phyloP scores from a whole-genome alignment of 1,139 yeast genomes.

The Yarrowia galli region DNA sequence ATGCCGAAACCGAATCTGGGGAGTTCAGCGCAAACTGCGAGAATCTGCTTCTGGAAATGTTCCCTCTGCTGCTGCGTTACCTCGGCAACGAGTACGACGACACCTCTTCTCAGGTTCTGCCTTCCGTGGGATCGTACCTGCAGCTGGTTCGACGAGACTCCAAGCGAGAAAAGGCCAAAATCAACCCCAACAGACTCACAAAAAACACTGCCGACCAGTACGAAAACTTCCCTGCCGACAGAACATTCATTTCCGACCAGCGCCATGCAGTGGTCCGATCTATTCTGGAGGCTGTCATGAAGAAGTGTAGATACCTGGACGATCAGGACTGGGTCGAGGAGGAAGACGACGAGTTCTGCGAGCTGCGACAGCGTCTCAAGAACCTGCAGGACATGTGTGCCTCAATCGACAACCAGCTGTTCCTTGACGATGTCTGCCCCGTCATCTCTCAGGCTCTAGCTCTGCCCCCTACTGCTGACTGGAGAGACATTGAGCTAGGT shows the following conservation, averaged over 20 bases:
- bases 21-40: slow-evolving; percentile 54
- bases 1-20: slow-evolving; percentile 59
- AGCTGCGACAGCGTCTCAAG: slow-evolving; percentile 74
- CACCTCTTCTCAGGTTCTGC: slow-evolving; percentile 80
- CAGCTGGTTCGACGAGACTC: slow-evolving; percentile 69
- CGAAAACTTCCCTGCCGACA: slow-evolving; percentile 48
- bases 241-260: slow-evolving; percentile 48
- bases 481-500: slow-evolving; percentile 90
- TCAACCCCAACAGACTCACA: slow-evolving; percentile 45
- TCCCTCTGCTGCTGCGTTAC: slow-evolving; percentile 77
- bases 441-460: slow-evolving; percentile 67
- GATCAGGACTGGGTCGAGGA: slow-evolving; percentile 65
- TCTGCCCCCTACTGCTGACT: slow-evolving; percentile 49
- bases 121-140: slow-evolving; percentile 77
- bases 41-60: slow-evolving; percentile 62
- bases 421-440: slow-evolving; percentile 70
- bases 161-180: slow-evolving; percentile 47
- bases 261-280: slow-evolving; percentile 63
- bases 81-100: slow-evolving; percentile 88
- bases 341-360: slow-evolving; percentile 73
- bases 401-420: slow-evolving; percentile 72
- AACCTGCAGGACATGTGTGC: slow-evolving; percentile 88
- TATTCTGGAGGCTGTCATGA: slow-evolving; percentile 70
- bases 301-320: slow-evolving; percentile 81
- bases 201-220: slow-evolving; percentile 46